These are phyloP conservation scores for Phytophthora tubulina DNA, from an alignment of 352 stramenopile species.

Conservation along the genomic window DNA sequence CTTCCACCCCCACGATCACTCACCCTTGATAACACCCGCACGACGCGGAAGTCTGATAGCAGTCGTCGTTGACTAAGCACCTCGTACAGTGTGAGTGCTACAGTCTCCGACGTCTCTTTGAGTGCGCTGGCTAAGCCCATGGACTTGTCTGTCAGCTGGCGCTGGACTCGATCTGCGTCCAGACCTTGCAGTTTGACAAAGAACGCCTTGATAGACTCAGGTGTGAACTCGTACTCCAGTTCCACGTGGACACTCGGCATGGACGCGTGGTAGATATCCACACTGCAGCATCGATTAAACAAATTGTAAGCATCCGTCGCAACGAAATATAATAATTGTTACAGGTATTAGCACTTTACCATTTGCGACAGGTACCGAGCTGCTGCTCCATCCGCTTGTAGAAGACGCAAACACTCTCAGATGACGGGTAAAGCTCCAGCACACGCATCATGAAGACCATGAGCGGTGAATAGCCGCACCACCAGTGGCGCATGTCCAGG, in stretches of 20 bases:
- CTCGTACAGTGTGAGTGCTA: slow-evolving; percentile 78
- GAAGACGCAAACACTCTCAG: slow-evolving; percentile 78
- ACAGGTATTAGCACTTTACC: slow-evolving; percentile 38
- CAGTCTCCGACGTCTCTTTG: slow-evolving; percentile 36
- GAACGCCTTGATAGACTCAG: slow-evolving; percentile 74
- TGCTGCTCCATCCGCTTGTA: slow-evolving; percentile 81
- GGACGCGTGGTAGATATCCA: slow-evolving; percentile 87
- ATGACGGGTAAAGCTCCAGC: slow-evolving; percentile 76
- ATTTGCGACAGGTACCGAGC: slow-evolving; percentile 69
- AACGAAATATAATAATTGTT: not conserved
- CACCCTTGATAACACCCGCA: slow-evolving; percentile 80
- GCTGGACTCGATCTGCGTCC: slow-evolving; percentile 74
- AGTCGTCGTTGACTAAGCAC: slow-evolving; percentile 79
- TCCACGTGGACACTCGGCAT: slow-evolving; percentile 77
- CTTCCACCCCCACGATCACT: not conserved
- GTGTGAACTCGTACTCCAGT: slow-evolving; percentile 83
- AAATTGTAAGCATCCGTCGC: slow-evolving; percentile 12
- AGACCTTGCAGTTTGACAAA: slow-evolving; percentile 81
- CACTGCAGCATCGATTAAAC: slow-evolving; percentile 42
- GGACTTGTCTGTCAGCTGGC: slow-evolving; percentile 49
- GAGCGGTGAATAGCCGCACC: slow-evolving; percentile 79
- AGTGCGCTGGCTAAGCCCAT: slow-evolving; percentile 36
- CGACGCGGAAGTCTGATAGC: slow-evolving; percentile 83
- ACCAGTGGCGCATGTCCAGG: slow-evolving; percentile 78
- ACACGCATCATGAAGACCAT: slow-evolving; percentile 92